These are phyloP conservation scores for Cryptococcus floricola DNA, from an alignment of 1,284 basidiomycete species.

Conservation along the genomic window DNA sequence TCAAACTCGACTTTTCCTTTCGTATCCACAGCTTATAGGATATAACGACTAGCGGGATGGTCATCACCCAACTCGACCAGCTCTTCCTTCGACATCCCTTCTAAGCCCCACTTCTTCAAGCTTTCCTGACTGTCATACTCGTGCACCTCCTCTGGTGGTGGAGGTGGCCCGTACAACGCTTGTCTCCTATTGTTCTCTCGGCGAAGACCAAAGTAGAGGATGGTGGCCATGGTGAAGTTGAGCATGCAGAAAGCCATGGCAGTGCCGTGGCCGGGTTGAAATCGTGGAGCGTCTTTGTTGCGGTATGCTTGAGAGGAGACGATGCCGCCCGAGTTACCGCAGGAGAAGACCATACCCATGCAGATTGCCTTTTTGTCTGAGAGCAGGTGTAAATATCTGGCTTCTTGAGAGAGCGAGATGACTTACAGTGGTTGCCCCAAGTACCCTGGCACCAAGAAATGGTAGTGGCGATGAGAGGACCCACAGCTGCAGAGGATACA, in stretches of 20 bases:
- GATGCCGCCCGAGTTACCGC: slow-evolving; percentile 53
- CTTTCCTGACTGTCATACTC: slow-evolving; percentile 42
- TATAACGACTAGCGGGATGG: slow-evolving; percentile 45
- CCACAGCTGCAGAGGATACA: slow-evolving; percentile 47
- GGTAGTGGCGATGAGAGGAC: slow-evolving; percentile 50
- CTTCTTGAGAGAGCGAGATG: not conserved
- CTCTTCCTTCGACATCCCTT: slow-evolving; percentile 47
- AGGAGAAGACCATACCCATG: slow-evolving; percentile 53
- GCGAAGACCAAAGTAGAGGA: slow-evolving; percentile 39
- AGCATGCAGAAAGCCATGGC: slow-evolving; percentile 45
- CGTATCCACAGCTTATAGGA: slow-evolving; percentile 7
- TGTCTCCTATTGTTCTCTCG: slow-evolving; percentile 49
- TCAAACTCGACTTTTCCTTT: not conserved
- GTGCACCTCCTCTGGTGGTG: slow-evolving; percentile 62
- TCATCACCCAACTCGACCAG: slow-evolving; percentile 51
- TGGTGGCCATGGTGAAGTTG: slow-evolving; percentile 38
- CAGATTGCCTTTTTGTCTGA: slow-evolving; percentile 46
- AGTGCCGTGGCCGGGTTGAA: slow-evolving; percentile 45
- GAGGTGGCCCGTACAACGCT: slow-evolving; percentile 40
- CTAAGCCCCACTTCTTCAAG: slow-evolving; percentile 45
- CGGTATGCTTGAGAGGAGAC: slow-evolving; percentile 50
- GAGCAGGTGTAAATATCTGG: not conserved
- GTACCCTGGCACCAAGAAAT: slow-evolving; percentile 52
- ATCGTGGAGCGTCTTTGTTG: slow-evolving; percentile 35
- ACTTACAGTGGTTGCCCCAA: slow-evolving; percentile 45